Evolutionary conservation across 192 early-diverging fungal genomes (phyloP), one percentile per base, ranked within the genome.

Genomic region (Spizellomyces punctatus): DNA sequence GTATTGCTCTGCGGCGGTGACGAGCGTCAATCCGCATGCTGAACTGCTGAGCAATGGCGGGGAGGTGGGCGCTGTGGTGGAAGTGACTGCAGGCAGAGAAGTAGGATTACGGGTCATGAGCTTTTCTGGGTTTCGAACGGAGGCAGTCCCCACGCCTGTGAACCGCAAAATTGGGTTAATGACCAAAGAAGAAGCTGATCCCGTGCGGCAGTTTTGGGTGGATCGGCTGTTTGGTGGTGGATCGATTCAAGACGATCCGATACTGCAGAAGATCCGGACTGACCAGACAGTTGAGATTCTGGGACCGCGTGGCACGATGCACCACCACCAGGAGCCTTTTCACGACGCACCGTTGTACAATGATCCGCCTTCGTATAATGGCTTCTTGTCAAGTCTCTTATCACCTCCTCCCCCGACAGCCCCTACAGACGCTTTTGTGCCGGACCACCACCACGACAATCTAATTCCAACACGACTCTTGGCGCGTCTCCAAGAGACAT

Each of bases 1-100:
- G 0, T 72, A 72, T 48, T 69, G 66, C 46, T 68, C 64, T 7
- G 63, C 71, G 8, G 71, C 71, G 27, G 42, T 72, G 41, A 55
- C 64, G 1, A 42, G 10, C 22, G 36, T 41, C 4, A 63, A 72
- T 42, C 71, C 71, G 16, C 46, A 72, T 45, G 63, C 63, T 14
- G 63, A 72, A 7, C 14, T 59, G 22, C 16, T 61, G n/a, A 36
- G n/a, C 12, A 12, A 12, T 0, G 59, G 59, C 16, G 59, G 59
- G 19, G 59, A 61, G 4, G 59, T 61, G 59, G 59, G 59, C 1
- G 59, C 12, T 61, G 12, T 61, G 1, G 12, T 61, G 59, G 21
- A 61, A 12, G 22, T 3, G 21, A 14, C 21, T 22, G 12, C 10
- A 16, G 46, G 16, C 1, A 22, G n/a, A 10, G 36, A 14, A 46